Evolutionary conservation across 2,329 filamentous ascomycete genomes (phyloP).

Genomic region (Hyphodiscus sp.): DNA sequence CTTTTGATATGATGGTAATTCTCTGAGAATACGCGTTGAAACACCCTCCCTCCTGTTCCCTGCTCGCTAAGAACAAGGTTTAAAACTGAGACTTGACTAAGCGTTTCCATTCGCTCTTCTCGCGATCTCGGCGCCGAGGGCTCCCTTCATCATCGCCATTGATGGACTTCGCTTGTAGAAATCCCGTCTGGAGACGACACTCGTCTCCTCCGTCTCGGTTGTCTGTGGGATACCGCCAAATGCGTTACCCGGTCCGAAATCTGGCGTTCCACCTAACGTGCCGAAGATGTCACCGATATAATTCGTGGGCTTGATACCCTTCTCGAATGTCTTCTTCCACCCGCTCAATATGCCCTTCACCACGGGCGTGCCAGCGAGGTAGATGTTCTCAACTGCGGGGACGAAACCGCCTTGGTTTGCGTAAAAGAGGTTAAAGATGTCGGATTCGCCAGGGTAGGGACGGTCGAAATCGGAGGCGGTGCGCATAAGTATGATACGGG

Average conservation of each 20-base stretch:
- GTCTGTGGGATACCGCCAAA: not conserved
- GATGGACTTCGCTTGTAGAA: conserved; percentile 1
- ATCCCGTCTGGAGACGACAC: not conserved
- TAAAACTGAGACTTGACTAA: not conserved
- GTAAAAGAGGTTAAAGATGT: conserved; percentile 53
- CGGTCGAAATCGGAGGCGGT: conserved; percentile 68
- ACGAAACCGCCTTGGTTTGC: conserved; percentile 57
- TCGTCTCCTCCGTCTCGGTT: conserved; percentile 3
- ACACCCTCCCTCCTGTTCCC: too few species aligned
- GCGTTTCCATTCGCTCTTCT: conserved; percentile 10
- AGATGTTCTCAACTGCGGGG: conserved; percentile 60
- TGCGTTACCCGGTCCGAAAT: conserved; percentile 47
- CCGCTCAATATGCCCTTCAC: conserved; percentile 49
- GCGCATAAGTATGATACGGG: conserved; percentile 61
- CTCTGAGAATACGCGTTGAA: too few species aligned
- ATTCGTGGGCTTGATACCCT: conserved; percentile 52
- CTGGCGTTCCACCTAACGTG: conserved; percentile 56
- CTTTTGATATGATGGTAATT: too few species aligned
- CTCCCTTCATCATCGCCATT: conserved; percentile 7
- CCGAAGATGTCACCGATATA: conserved; percentile 70
- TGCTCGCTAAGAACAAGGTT: too few species aligned
- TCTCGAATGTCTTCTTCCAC: conserved; percentile 53
- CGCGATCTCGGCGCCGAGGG: conserved; percentile 10
- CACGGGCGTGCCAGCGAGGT: conserved; percentile 57
- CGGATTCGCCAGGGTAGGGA: conserved; percentile 50